Evolutionary conservation across 176 grass and related monocot genomes (phyloP).

Genomic region (Cenchrus fungigraminus): DNA sequence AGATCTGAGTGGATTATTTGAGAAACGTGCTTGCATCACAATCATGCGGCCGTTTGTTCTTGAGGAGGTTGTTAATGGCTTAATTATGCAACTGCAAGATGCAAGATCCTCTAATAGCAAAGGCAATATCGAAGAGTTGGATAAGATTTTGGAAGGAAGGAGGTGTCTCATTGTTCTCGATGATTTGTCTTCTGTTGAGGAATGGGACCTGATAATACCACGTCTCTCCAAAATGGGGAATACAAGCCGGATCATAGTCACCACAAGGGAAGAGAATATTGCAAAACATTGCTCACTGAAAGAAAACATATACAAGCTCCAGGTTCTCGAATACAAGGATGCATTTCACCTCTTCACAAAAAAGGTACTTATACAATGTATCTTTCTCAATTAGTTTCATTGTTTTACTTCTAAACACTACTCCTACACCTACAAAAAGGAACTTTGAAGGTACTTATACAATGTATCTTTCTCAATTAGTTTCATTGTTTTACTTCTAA

Average conservation of each 20-base stretch:
- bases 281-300: neutral
- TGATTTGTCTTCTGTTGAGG: neutral
- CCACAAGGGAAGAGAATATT: constrained; percentile 4
- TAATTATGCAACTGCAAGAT: neutral
- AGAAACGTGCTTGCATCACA: constrained; percentile 17
- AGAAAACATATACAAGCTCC: neutral
- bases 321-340: neutral
- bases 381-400: too few relatives aligned
- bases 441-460: too few relatives aligned
- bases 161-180: constrained; percentile 20
- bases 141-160: neutral
- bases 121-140: neutral
- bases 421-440: too few relatives aligned
- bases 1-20: neutral
- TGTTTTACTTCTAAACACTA: too few relatives aligned
- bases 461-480: too few relatives aligned
- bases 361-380: neutral
- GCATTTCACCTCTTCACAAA: neutral
- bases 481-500: too few relatives aligned
- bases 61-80: neutral
- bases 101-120: neutral
- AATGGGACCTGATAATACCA: neutral
- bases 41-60: constrained; percentile 5
- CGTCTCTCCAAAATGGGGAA: neutral
- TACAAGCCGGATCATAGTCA: neutral